These are phyloP conservation scores for Pichia occidentalis DNA, from an alignment of 805 yeast genomes.

Conservation along the genomic window DNA sequence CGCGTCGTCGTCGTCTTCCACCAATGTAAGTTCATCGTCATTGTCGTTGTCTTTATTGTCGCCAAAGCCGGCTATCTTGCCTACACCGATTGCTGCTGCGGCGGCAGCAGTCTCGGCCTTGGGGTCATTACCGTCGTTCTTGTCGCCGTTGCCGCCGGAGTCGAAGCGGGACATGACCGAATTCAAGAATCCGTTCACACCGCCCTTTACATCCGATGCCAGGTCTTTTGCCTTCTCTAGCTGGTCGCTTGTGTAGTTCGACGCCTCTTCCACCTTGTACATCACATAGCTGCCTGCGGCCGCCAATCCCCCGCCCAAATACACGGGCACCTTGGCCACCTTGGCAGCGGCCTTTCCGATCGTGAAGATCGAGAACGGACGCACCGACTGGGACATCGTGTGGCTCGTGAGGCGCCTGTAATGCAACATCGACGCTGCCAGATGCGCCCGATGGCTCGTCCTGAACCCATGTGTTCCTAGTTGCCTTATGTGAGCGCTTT, in stretches of 20 bases:
- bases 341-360: conserved; percentile 50
- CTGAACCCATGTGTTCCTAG: conserved; percentile 5
- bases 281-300: conserved; percentile 93
- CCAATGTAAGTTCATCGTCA: conserved; percentile 47
- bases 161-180: conserved; percentile 16
- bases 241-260: conserved; percentile 61
- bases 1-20: conserved; percentile 41
- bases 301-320: conserved; percentile 83
- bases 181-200: conserved; percentile 31
- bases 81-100: conserved; percentile 40
- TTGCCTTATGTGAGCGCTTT: conserved; percentile 1
- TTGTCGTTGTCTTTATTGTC: conserved; percentile 32
- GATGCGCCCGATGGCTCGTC: not conserved
- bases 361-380: conserved; percentile 31
- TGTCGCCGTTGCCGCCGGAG: conserved; percentile 23
- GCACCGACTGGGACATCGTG: not conserved
- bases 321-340: conserved; percentile 63
- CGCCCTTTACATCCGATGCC: conserved; percentile 45
- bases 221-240: conserved; percentile 56
- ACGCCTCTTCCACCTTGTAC: conserved; percentile 86
- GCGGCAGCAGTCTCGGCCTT: conserved; percentile 51
- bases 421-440: no score
- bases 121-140: conserved; percentile 28
- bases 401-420: no score
- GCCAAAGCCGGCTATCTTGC: conserved; percentile 22